A percentile compares a stretch with the other conserved stretches of the same genome.
Conservation (phyloP, 148 eudicot genomes). For the Vaccinium darrowii region DNA sequence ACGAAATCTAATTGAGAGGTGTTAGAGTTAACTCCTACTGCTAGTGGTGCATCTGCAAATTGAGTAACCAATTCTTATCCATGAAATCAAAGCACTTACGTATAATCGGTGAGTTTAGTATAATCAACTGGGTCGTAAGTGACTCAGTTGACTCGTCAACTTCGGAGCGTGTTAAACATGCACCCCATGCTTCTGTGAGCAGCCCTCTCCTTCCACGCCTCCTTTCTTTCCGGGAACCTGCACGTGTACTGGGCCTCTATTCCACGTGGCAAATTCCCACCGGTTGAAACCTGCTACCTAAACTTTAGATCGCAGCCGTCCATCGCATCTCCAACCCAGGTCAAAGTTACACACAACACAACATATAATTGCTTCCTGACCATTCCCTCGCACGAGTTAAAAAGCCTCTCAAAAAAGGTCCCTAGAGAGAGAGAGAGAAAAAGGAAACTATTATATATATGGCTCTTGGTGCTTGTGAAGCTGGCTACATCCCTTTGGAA, state of each 20-base stretch:
- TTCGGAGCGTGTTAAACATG: not conserved
- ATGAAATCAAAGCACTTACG: no score
- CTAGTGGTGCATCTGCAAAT: no score
- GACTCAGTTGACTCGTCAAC: no score
- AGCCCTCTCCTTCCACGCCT: not conserved
- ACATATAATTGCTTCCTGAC: constrained; percentile 22
- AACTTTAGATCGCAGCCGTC: constrained; percentile 39
- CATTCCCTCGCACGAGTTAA: constrained; percentile 24
- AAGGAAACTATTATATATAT: no score
- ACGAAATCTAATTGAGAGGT: no score
- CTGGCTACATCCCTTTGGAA: no score
- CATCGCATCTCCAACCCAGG: constrained; percentile 10
- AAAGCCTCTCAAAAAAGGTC: not conserved
- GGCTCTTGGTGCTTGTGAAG: no score
- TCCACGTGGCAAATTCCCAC: constrained; percentile 28
- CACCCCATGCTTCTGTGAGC: not conserved
- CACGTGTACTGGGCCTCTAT: constrained; percentile 30
- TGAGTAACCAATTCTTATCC: no score
- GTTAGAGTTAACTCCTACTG: no score
- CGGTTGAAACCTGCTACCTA: not conserved
- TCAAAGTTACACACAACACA: not conserved
- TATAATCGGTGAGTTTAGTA: no score
- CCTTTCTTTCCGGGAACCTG: constrained; percentile 38
- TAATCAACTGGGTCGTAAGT: no score
- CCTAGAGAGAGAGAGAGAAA: constrained; percentile 9